Conservation (phyloP, 495 filamentous ascomycete species). For the Acidiella bohemica region DNA sequence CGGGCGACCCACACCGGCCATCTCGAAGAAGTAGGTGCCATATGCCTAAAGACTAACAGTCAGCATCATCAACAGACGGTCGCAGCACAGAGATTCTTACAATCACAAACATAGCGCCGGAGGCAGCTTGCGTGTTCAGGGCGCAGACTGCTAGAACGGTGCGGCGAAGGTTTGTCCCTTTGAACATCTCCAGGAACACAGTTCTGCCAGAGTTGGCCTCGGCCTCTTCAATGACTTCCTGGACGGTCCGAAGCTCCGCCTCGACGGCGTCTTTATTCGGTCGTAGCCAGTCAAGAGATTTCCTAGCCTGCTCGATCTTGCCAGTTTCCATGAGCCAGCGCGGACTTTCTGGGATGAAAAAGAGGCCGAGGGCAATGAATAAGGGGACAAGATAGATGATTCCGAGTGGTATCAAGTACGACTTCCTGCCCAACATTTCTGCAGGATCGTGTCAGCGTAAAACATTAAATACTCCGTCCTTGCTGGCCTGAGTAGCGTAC, state of each 20-base stretch:
- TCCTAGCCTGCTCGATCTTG: slow-evolving; percentile 36
- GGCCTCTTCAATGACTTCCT: slow-evolving; percentile 7
- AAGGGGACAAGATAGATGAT: slow-evolving; percentile 44
- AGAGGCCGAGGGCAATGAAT: slow-evolving; percentile 36
- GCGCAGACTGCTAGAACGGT: slow-evolving; percentile 38
- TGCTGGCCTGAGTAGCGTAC: too few relatives aligned
- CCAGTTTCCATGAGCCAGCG: slow-evolving; percentile 46
- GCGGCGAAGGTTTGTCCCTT: slow-evolving; percentile 40
- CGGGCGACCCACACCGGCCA: slow-evolving; percentile 44
- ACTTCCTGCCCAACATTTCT: too few relatives aligned
- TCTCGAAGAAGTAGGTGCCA: slow-evolving; percentile 53
- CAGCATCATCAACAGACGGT: neutral
- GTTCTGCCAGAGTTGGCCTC: slow-evolving; percentile 8
- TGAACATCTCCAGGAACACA: slow-evolving; percentile 39
- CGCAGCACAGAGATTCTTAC: neutral
- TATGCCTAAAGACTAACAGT: slow-evolving; percentile 29
- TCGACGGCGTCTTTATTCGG: slow-evolving; percentile 34
- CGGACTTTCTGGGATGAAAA: slow-evolving; percentile 52
- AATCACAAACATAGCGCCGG: slow-evolving; percentile 50
- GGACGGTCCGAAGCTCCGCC: slow-evolving; percentile 28
- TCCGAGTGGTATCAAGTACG: too few relatives aligned
- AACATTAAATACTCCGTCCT: too few relatives aligned
- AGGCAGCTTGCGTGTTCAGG: slow-evolving; percentile 43
- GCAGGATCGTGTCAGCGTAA: too few relatives aligned
- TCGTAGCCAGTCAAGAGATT: slow-evolving; percentile 34